phyloP scores from a whole-genome alignment of 495 filamentous ascomycete genomes.

The Oidiodendron maius region DNA sequence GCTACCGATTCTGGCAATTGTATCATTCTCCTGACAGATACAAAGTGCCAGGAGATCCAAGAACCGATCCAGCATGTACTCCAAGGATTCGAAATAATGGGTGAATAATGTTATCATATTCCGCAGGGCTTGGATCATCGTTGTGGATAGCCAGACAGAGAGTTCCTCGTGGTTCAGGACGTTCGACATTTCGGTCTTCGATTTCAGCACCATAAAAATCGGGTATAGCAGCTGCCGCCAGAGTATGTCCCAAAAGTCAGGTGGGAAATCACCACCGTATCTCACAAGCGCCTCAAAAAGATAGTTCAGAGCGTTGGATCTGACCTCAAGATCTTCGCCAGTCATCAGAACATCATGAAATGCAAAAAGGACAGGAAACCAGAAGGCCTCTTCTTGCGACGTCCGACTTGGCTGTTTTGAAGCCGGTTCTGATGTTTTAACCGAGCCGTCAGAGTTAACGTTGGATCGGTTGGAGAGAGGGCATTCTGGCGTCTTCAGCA shows the following conservation, averaged over 20 bases:
- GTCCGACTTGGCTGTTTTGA: constrained; percentile 36
- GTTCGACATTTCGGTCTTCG: constrained; percentile 91
- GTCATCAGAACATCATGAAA: constrained; percentile 99
- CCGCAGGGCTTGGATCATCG: constrained; percentile 96
- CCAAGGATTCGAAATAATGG: constrained; percentile 91
- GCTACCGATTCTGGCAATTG: constrained; percentile 93
- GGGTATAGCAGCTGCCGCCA: constrained; percentile 96
- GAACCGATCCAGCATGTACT: constrained; percentile 96
- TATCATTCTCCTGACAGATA: constrained; percentile 99
- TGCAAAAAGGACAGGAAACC: constrained; percentile 96
- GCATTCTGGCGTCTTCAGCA: constrained; percentile 95
- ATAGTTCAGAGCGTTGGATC: constrained; percentile 89
- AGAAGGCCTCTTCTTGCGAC: constrained; percentile 92
- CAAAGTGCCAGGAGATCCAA: constrained; percentile 89
- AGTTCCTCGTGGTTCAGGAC: constrained; percentile 89
- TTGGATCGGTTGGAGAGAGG: constrained; percentile 62
- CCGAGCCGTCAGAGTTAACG: constrained; percentile 25
- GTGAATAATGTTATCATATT: constrained; percentile 99
- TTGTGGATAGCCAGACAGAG: constrained; percentile 98
- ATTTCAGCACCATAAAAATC: constrained; percentile 96
- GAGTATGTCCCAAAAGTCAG: constrained; percentile 96
- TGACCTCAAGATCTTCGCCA: constrained; percentile 94
- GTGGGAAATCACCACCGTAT: constrained; percentile 86
- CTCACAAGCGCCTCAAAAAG: constrained; percentile 89
- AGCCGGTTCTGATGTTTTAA: constrained; percentile 13